Conservation (phyloP, 345 rosid species). For the Cardamine resedifolia region DNA sequence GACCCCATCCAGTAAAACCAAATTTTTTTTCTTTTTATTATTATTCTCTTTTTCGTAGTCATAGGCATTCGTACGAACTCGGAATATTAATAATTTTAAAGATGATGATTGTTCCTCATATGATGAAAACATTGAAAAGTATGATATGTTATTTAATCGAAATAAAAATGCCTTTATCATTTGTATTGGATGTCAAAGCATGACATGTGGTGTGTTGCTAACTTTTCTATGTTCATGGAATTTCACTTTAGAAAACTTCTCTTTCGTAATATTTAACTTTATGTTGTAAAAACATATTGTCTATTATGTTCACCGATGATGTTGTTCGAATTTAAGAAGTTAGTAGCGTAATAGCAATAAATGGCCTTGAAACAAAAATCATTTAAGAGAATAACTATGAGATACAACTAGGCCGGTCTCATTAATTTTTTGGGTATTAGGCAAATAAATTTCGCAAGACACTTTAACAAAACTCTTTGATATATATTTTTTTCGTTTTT, state of each 20-base stretch:
- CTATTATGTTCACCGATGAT: not conserved
- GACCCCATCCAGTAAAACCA: slow-evolving; percentile 25
- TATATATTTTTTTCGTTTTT: too few relatives aligned
- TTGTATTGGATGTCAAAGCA: slow-evolving; percentile 23
- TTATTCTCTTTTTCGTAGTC: slow-evolving; percentile 13
- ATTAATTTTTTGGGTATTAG: too few relatives aligned
- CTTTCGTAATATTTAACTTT: not conserved
- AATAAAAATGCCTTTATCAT: not conserved
- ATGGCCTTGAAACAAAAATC: too few relatives aligned
- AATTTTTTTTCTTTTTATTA: not conserved
- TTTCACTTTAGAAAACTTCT: not conserved
- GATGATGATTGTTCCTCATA: slow-evolving; percentile 24
- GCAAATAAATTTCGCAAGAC: too few relatives aligned
- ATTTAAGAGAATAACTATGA: too few relatives aligned
- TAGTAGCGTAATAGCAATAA: too few relatives aligned
- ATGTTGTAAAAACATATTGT: not conserved
- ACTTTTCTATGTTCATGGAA: slow-evolving; percentile 18
- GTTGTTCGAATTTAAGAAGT: not conserved
- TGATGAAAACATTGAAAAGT: slow-evolving; percentile 27
- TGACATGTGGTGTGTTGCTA: slow-evolving; percentile 34
- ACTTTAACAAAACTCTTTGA: too few relatives aligned
- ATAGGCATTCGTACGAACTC: slow-evolving; percentile 19
- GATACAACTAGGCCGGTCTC: too few relatives aligned
- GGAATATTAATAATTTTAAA: slow-evolving; percentile 20
- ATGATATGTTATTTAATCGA: slow-evolving; percentile 2